Conservation (phyloP, 495 filamentous ascomycete species). For the Penicillium ochrochloron region DNA sequence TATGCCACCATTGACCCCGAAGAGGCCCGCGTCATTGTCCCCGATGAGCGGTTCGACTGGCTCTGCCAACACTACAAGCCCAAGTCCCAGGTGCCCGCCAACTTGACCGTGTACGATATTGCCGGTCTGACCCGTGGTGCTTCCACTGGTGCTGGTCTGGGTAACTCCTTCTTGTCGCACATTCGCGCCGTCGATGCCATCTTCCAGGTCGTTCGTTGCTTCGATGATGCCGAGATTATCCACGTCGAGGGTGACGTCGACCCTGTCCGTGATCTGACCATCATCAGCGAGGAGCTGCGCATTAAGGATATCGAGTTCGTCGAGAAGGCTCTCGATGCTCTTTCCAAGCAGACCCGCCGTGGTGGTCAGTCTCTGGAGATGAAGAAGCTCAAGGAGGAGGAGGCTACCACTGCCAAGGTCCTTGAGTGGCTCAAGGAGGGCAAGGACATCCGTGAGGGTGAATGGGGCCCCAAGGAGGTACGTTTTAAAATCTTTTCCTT, state of each 20-base stretch:
- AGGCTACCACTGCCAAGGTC: conserved; percentile 88
- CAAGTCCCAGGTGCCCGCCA: conserved; percentile 93
- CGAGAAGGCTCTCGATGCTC: conserved; percentile 87
- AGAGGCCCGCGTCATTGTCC: conserved; percentile 96
- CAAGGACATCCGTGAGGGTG: conserved; percentile 88
- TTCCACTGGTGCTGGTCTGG: conserved; percentile 95
- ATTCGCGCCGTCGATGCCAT: conserved; percentile 99
- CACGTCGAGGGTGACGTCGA: conserved; percentile 99
- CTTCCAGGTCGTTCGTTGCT: conserved; percentile 98
- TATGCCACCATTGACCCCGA: conserved; percentile 99
- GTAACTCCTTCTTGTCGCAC: conserved; percentile 97
- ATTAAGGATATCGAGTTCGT: conserved; percentile 99
- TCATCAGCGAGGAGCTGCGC: conserved; percentile 95
- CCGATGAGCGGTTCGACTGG: conserved; percentile 96
- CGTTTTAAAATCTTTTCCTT: conserved; percentile 39
- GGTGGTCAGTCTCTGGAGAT: conserved; percentile 97
- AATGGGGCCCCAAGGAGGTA: conserved; percentile 97
- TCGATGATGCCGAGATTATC: conserved; percentile 99
- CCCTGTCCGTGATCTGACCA: conserved; percentile 88
- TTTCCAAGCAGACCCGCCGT: conserved; percentile 90
- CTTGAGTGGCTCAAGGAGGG: conserved; percentile 79
- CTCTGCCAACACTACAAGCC: conserved; percentile 94
- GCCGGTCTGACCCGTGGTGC: conserved; percentile 95
- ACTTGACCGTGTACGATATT: conserved; percentile 99
- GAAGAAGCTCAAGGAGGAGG: conserved; percentile 96